These are phyloP conservation scores for Escallonia herrerae DNA, from an alignment of 129 eudicot species.

Conservation along the genomic window DNA sequence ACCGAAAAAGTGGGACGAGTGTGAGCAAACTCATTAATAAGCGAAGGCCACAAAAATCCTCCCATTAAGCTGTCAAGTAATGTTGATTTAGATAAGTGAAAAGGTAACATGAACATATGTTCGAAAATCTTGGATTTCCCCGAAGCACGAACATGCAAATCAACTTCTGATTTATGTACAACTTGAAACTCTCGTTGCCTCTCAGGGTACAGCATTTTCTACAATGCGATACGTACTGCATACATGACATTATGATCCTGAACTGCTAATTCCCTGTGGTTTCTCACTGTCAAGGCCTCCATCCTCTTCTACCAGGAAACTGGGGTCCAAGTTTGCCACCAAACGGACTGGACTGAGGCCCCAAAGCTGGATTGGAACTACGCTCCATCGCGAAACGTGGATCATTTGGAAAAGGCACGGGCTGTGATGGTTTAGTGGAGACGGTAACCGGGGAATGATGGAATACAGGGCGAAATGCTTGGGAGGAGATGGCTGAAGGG, in stretches of 20 bases:
- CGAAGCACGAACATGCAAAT: background rate
- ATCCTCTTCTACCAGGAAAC: slow-evolving; percentile 14
- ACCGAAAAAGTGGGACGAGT: too few species aligned
- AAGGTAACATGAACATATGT: background rate
- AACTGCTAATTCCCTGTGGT: background rate
- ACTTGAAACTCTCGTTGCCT: background rate
- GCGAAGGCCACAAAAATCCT: too few species aligned
- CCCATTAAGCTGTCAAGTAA: too few species aligned
- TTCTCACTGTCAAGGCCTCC: slow-evolving; percentile 20
- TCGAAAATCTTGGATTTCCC: background rate
- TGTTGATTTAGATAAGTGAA: too few species aligned
- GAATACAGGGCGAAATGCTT: slow-evolving; percentile 28
- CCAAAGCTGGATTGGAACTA: background rate
- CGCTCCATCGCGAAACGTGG: slow-evolving; percentile 5
- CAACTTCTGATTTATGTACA: slow-evolving; percentile 28
- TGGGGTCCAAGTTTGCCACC: slow-evolving; percentile 9
- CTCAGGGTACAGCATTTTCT: background rate
- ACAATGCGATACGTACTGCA: background rate
- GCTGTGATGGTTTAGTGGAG: slow-evolving; percentile 9
- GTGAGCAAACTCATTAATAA: too few species aligned
- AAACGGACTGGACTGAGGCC: slow-evolving; percentile 13
- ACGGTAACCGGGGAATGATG: slow-evolving; percentile 7
- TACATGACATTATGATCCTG: background rate
- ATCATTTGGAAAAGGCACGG: slow-evolving; percentile 6
- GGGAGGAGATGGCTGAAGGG: slow-evolving; percentile 26